Evolutionary conservation across 228 moss, liverwort and hornwort species (phyloP).

Genomic region (Sphagnum magellanicum): DNA sequence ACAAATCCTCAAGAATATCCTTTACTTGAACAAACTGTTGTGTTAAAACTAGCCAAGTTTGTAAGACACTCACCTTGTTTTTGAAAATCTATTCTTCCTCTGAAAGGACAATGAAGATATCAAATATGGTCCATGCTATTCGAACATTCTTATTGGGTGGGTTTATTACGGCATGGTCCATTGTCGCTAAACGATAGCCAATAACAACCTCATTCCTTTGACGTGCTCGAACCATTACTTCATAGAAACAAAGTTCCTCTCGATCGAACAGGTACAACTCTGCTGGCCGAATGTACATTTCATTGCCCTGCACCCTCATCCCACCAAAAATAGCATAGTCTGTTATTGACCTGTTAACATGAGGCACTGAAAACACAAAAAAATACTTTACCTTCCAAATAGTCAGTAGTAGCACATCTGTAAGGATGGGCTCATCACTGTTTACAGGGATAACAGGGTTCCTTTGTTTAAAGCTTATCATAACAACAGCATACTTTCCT

Average conservation of each 20-base stretch:
- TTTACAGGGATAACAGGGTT: too few species aligned
- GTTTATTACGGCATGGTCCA: slow-evolving; percentile 40
- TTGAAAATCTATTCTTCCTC: slow-evolving; percentile 27
- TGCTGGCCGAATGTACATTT: slow-evolving; percentile 53
- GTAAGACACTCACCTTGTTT: too few species aligned
- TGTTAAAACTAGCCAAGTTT: too few species aligned
- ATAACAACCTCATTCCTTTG: slow-evolving; percentile 49
- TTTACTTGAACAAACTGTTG: too few species aligned
- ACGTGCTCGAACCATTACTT: slow-evolving; percentile 43
- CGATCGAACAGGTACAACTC: slow-evolving; percentile 45
- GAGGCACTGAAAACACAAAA: neutral
- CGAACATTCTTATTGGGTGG: slow-evolving; percentile 26
- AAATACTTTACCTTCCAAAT: too few species aligned
- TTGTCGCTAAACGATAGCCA: slow-evolving; percentile 26
- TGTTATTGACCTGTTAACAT: too few species aligned
- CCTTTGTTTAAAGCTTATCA: too few species aligned
- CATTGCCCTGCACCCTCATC: slow-evolving; percentile 30
- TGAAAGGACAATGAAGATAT: slow-evolving; percentile 47
- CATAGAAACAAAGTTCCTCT: slow-evolving; percentile 42
- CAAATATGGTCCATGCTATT: slow-evolving; percentile 33
- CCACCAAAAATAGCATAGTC: too few species aligned
- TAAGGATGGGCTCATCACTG: too few species aligned
- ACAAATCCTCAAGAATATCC: too few species aligned
- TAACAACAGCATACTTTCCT: too few species aligned
- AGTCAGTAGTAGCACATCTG: too few species aligned